Evolutionary conservation across 2,329 filamentous ascomycete genomes (phyloP), one percentile per base, ranked within the genome.

Genomic region (Pezicula carpinea): DNA sequence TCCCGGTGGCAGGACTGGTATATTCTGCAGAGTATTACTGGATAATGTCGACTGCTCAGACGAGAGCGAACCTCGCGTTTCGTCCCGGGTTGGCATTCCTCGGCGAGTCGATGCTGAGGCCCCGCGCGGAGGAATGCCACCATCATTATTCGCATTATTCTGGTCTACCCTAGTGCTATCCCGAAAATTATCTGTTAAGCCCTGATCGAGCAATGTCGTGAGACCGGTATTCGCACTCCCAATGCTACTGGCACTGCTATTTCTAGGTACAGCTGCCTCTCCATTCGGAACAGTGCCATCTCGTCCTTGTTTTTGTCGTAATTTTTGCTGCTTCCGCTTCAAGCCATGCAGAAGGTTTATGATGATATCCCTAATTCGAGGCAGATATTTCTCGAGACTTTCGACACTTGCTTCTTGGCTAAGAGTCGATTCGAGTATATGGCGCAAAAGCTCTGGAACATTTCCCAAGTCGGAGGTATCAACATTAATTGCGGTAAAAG

Each of bases 341-440:
- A 99, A 71, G 2, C 93, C 93, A 65, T 99, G 93, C 7, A 99
- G 78, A 23, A 99, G 75, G 64, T 95, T 96, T 67, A 99, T 97
- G 64, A 99, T 99, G 61, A 99, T 99, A 66, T 99, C 93, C 59
- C 93, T 84, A 66, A 99, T 99, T 49, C 87, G 82, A 1, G 93
- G 93, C 26, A 99, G 74, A 66, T 95, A 99, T 64, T 87, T 87
- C 66, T 99, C 93, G 51, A 99, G 76, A 66, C 91, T 96, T 64
- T 95, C 85, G 42, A 91, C 84, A 58, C 89, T 96, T 5, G 93
- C 93, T 69, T 97, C 91, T 64, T 99, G 93, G 66, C 92, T 97
- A 31, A 99, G 76, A 1, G 93, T 99, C 48, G 95, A 88, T 68
- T 99, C 93, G 46, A 99, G 79, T 48, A 99, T 97, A 50, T 84